Base-by-base conservation (phyloP, 768 basidiomycete genomes). In the Suillus discolor region DNA sequence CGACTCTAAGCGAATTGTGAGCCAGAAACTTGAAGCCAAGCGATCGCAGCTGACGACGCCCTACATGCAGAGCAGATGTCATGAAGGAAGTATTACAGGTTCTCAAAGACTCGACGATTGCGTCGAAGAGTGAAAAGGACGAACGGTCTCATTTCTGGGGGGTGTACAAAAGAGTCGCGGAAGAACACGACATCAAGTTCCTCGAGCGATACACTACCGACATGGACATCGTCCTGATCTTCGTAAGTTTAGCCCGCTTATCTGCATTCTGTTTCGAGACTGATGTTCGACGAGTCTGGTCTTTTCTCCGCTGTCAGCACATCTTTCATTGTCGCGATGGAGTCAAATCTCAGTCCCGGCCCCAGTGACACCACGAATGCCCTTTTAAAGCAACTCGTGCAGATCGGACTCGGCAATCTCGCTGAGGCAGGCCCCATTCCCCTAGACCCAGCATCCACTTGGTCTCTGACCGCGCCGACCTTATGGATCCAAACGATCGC, bases 181-280 rank as follows among this genome's bases (percentile, higher is more conserved):
- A 62, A 16, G 64, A 66, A 42, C 67, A 69, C 20, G 68, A 73
- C 61, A 41, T 34, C 41, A 65, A 69, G 25, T 66, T 69, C 20
- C 39, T 70, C 2, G 68, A 73, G 6, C 59, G 66, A 36, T 70
- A 66, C 47, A 67, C 61, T 7, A 57, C 63, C 25, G 66, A 68
- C 36, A 62, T 72, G 51, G 67, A 73, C 54, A 66, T 69, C 18
- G 47, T 71, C 15, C 55, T 73, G 6, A 62, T 73, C 57, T 73
- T 73, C 55, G 72, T 73, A 57, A 16, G 72, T 62, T 16, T 18
- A 4, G 53, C 8, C 4, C 31, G 16, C 16, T 31, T 25, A 18
- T 54, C 8, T 16, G 18, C 18, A 9, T 18, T 28, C 8, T 15
- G 3, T 13, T 28, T 36, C 5, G 11, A 61, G 39, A 11, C 13